Percentiles rank a stretch among this genome's conserved stretches.
These are phyloP conservation scores for Chlorella sp. DNA, from an alignment of 139 green algal genomes.

Conservation along the genomic window DNA sequence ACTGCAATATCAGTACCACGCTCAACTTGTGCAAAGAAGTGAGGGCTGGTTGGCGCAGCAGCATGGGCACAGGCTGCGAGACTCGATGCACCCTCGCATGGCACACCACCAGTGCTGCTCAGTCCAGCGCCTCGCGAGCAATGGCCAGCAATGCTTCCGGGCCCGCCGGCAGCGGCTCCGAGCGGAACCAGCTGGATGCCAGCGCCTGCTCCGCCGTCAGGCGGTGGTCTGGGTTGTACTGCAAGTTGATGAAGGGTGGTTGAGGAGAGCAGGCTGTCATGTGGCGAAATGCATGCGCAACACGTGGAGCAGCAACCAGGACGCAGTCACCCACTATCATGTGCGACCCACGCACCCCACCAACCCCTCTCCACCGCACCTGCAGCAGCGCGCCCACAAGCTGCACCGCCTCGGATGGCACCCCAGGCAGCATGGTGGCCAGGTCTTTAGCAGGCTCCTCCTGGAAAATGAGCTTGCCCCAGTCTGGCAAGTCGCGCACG, in stretches of 20 bases:
- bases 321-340: no score
- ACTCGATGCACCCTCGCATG: no score
- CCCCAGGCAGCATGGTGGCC: conserved; percentile 56
- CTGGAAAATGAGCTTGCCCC: conserved; percentile 62
- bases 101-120: not conserved
- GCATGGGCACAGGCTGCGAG: no score
- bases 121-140: not conserved
- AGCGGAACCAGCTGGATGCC: conserved; percentile 9
- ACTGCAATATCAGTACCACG: no score
- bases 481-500: conserved; percentile 75
- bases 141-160: not conserved
- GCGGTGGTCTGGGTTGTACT: conserved; percentile 49
- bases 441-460: not conserved
- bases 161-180: conserved; percentile 11
- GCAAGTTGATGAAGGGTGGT: not conserved
- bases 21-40: no score
- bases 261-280: no score
- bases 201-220: conserved; percentile 29
- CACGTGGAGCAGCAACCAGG: no score
- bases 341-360: no score
- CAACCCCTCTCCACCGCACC: no score
- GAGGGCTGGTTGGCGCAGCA: no score
- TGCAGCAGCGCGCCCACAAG: conserved; percentile 76
- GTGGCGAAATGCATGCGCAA: no score
- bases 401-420: conserved; percentile 66